These are phyloP conservation scores for Mytilinidion resinicola DNA, from an alignment of 495 filamentous ascomycete genomes.

Conservation along the genomic window DNA sequence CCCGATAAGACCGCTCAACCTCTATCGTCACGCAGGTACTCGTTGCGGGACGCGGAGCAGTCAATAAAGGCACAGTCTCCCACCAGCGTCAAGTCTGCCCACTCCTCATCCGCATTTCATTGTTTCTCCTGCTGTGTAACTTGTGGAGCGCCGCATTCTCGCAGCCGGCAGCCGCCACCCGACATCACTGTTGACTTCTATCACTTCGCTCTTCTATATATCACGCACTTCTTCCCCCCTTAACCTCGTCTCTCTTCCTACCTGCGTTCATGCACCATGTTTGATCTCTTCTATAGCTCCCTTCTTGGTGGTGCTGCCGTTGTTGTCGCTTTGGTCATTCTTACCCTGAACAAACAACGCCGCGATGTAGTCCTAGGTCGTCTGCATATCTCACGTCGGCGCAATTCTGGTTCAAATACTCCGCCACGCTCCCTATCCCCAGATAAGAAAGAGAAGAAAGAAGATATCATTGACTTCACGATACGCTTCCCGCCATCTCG, in stretches of 20 bases:
- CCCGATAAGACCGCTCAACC: neutral
- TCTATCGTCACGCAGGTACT: neutral
- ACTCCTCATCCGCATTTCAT: no score
- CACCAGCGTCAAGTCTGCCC: no score
- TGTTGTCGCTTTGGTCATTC: slow-evolving; percentile 5
- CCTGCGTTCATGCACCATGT: neutral
- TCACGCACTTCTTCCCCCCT: no score
- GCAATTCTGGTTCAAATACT: slow-evolving; percentile 39
- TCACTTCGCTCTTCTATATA: no score
- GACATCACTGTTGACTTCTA: no score
- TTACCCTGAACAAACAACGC: slow-evolving; percentile 20
- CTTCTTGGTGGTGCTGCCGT: slow-evolving; percentile 23
- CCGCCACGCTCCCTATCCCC: slow-evolving; percentile 55
- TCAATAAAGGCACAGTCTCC: no score
- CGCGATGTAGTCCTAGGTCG: slow-evolving; percentile 27
- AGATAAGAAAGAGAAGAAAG: slow-evolving; percentile 22
- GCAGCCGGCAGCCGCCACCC: no score
- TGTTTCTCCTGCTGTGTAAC: no score
- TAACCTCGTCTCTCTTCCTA: neutral
- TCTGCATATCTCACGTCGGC: slow-evolving; percentile 23
- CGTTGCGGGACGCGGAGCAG: neutral
- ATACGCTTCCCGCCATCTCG: slow-evolving; percentile 52
- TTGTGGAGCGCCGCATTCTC: no score
- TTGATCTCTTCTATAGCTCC: slow-evolving; percentile 5
- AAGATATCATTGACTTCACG: slow-evolving; percentile 34